Evolutionary conservation across 2,329 filamentous ascomycete genomes (phyloP).

Genomic region (Fusarium sp.): DNA sequence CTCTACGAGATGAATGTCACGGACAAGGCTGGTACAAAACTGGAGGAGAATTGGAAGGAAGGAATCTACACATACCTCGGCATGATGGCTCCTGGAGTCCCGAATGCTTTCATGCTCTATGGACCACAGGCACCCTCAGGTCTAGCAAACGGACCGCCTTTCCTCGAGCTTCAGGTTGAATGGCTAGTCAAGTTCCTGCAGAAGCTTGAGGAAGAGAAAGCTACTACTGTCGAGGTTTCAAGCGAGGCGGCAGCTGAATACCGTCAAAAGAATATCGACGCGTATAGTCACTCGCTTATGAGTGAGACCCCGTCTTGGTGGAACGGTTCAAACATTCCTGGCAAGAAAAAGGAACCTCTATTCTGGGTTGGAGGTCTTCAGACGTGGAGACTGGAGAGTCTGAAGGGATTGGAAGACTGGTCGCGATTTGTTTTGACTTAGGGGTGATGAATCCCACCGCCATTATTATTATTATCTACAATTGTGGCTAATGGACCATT

Average conservation of each 20-base stretch:
- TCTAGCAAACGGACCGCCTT: conserved; percentile 28
- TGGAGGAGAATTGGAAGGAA: conserved; percentile 26
- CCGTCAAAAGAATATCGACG: not conserved
- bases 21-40: conserved; percentile 19
- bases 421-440: not conserved
- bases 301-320: not conserved
- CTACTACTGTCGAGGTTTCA: not conserved
- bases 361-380: not conserved
- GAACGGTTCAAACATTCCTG: not conserved
- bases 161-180: conserved; percentile 32
- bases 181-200: conserved; percentile 15
- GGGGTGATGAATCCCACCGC: not conserved
- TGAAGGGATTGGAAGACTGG: not conserved
- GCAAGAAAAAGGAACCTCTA: not conserved
- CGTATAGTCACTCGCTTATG: not conserved
- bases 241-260: not conserved
- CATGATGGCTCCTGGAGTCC: conserved; percentile 34
- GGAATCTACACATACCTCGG: conserved; percentile 36
- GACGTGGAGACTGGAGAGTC: not conserved
- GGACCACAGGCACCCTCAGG: conserved; percentile 35
- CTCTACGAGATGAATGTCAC: conserved; percentile 36
- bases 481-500: too few relatives aligned
- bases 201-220: not conserved
- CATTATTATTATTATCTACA: not conserved
- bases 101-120: conserved; percentile 40